Conservation (phyloP, 2,329 filamentous ascomycete species). For the Phialophora tarda region DNA sequence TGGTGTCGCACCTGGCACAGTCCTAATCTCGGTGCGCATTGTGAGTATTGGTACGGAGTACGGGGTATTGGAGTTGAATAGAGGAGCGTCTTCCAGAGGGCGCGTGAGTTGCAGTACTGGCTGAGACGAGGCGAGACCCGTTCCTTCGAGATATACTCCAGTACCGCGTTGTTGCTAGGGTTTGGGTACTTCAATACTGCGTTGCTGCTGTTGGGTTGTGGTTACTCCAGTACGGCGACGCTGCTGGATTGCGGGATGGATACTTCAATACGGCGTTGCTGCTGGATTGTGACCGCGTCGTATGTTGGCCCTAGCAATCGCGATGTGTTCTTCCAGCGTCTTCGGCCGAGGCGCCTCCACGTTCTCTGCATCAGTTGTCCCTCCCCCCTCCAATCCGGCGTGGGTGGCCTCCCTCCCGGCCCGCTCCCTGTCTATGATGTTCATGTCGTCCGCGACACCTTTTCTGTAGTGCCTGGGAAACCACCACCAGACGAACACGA, state of each 20-base stretch:
- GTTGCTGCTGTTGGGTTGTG: constrained; percentile 9
- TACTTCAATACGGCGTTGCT: constrained; percentile 12
- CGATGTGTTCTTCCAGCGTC: constrained; percentile 19
- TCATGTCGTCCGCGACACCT: constrained; percentile 38
- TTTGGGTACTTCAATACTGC: constrained; percentile 14
- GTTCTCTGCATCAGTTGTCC: background rate
- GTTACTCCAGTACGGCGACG: constrained; percentile 8
- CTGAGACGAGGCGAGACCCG: background rate
- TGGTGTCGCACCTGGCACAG: background rate
- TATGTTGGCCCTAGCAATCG: constrained; percentile 17
- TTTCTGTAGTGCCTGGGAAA: constrained; percentile 31
- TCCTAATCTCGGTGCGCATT: background rate
- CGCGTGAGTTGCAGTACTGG: too few species aligned
- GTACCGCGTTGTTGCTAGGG: constrained; percentile 1
- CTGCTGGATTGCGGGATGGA: constrained; percentile 1
- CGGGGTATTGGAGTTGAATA: background rate
- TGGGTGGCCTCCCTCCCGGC: constrained; percentile 3
- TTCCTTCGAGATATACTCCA: background rate
- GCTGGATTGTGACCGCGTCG: constrained; percentile 12
- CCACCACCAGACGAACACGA: constrained; percentile 34
- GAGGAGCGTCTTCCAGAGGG: background rate
- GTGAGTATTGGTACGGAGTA: background rate
- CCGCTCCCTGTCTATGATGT: constrained; percentile 30
- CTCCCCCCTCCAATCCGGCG: background rate
- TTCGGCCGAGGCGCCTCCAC: background rate